These are phyloP conservation scores for Talaromyces sp. DNA, from an alignment of 2,329 filamentous ascomycete species.

Conservation along the genomic window DNA sequence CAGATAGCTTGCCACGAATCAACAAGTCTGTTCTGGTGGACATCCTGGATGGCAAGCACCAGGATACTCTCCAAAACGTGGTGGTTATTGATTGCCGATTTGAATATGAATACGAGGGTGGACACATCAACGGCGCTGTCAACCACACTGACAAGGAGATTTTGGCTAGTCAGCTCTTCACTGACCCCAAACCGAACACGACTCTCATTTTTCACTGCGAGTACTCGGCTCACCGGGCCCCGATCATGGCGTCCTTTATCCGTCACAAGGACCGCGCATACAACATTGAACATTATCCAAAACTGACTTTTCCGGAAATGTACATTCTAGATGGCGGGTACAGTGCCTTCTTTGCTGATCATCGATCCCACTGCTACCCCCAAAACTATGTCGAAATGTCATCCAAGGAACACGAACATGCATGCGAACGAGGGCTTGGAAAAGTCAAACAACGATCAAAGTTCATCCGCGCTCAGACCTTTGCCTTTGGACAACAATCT, in stretches of 20 bases:
- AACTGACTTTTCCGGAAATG: constrained; percentile 89
- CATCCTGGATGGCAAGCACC: constrained; percentile 81
- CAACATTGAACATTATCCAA: constrained; percentile 82
- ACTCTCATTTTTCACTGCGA: constrained; percentile 95
- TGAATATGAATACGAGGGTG: constrained; percentile 96
- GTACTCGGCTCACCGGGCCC: constrained; percentile 93
- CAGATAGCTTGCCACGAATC: constrained; percentile 85
- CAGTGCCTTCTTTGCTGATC: constrained; percentile 79
- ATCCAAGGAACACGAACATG: constrained; percentile 81
- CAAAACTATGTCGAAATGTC: constrained; percentile 98
- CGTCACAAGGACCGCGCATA: constrained; percentile 79
- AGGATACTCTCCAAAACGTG: constrained; percentile 69
- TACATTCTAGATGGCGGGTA: constrained; percentile 97
- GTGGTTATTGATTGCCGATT: constrained; percentile 95
- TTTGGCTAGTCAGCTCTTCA: constrained; percentile 73
- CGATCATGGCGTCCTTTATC: constrained; percentile 91
- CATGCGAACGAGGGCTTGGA: constrained; percentile 91
- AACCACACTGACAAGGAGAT: constrained; percentile 97
- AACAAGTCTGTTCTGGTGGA: constrained; percentile 73
- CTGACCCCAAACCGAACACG: constrained; percentile 63
- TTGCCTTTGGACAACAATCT: constrained; percentile 78
- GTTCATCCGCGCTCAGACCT: constrained; percentile 82
- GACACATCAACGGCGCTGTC: constrained; percentile 86
- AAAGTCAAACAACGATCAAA: constrained; percentile 86
- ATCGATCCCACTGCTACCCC: constrained; percentile 78